Base-by-base conservation (phyloP, 139 green algal genomes). In the Mesostigma viride region DNA sequence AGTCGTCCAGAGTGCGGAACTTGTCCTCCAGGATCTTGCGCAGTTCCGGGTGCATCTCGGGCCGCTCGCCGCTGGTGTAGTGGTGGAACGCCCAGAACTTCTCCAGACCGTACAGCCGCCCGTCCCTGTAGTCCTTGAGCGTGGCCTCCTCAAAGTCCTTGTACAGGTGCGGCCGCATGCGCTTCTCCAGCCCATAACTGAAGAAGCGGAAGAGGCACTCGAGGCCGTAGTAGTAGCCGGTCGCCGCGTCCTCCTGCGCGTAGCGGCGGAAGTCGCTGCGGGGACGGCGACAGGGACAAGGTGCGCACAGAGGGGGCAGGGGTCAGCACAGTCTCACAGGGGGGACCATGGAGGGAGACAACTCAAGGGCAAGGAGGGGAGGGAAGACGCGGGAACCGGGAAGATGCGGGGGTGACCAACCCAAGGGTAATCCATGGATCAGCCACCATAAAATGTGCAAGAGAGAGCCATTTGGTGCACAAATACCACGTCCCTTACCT, bases 201-300 rank as follows among this genome's bases (percentile, higher is more conserved):
- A 71, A 82, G 58, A 87, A 92, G 31, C 86, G 81, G 82, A 98
- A 98, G 2, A 98, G 81, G 81, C 92, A 97, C 79, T 98, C 91
- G 70, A 95, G 77, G 65, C 91, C 92, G 72, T 97, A 97, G 62
- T 91, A 82, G 78, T 95, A 92, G 33, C 74, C 74, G 31, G 62
- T 59, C 1, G 46, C 64, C 0, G 82, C 73, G 63, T 92, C 85
- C 62, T 89, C 83, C 28, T 78, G 70, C 0, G 82, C 85, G 34
- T 83, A 77, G 28, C 67, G 70, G 62, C 48, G 69, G 40, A 72
- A 66, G 24, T 59, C 31, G 14, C 71, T n/a, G n/a, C n/a, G n/a
- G n/a, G n/a, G n/a, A n/a, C n/a, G n/a, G n/a, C n/a, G n/a, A n/a
- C n/a, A n/a, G 31, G 56, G 46, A n/a, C 56, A 1, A 30, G 28